Conservation (phyloP, 1,284 basidiomycete genomes). For the Thecaphora frezii region DNA sequence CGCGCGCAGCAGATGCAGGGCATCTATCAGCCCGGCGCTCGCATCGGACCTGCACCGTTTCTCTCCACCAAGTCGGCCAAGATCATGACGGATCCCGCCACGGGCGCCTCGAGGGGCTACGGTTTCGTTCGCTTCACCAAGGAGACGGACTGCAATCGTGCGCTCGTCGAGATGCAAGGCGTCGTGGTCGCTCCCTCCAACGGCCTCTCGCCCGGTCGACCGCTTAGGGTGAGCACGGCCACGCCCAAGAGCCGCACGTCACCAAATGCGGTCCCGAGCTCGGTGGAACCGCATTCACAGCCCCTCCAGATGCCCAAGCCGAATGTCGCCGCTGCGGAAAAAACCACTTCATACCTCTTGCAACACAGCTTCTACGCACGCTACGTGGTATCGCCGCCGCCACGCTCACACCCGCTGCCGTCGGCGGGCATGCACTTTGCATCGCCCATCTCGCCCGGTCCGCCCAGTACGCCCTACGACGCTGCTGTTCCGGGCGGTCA, state of each 20-base stretch:
- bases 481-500: slow-evolving; percentile 1
- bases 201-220: slow-evolving; percentile 40
- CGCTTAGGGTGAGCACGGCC: slow-evolving; percentile 47
- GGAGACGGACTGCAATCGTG: slow-evolving; percentile 48
- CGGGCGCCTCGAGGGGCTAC: slow-evolving; percentile 45
- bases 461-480: slow-evolving; percentile 19
- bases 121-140: slow-evolving; percentile 51
- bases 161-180: slow-evolving; percentile 55
- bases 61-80: slow-evolving; percentile 47
- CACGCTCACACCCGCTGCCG: slow-evolving; percentile 9
- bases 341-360: slow-evolving; percentile 17
- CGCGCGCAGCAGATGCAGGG: slow-evolving; percentile 48
- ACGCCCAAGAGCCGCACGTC: slow-evolving; percentile 46
- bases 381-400: slow-evolving; percentile 24
- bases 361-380: slow-evolving; percentile 17
- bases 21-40: slow-evolving; percentile 34
- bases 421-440: slow-evolving; percentile 1
- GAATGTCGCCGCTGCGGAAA: slow-evolving; percentile 27
- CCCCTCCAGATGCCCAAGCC: slow-evolving; percentile 34
- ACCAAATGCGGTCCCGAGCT: background rate
- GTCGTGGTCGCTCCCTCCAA: slow-evolving; percentile 34
- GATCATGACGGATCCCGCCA: slow-evolving; percentile 49
- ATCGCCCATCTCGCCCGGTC: slow-evolving; percentile 19
- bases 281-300: slow-evolving; percentile 17
- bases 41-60: slow-evolving; percentile 47